A percentile compares a stretch with the other conserved stretches of the same genome.
Conservation (phyloP, 495 filamentous ascomycete species). For the Penicillium silybi region DNA sequence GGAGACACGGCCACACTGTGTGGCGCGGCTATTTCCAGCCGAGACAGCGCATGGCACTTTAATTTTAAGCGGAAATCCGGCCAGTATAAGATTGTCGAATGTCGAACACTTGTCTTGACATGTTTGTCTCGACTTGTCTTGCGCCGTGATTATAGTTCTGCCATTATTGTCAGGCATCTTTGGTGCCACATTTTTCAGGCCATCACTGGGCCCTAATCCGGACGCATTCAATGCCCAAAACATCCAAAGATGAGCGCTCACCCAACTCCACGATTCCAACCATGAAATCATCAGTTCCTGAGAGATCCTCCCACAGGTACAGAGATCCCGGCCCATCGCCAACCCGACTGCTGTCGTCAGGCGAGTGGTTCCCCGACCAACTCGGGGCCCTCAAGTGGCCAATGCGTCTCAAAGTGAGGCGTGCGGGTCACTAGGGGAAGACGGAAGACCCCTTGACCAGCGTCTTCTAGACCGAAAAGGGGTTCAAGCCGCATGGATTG, state of each 20-base stretch:
- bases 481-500: background rate
- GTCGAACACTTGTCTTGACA: too few relatives aligned
- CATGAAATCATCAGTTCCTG: background rate
- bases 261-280: background rate
- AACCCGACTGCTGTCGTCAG: constrained; percentile 9
- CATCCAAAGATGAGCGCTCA: background rate
- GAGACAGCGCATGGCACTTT: background rate
- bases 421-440: constrained; percentile 2
- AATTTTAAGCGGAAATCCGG: background rate
- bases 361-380: constrained; percentile 17
- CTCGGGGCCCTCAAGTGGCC: constrained; percentile 18
- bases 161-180: background rate
- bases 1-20: background rate
- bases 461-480: background rate
- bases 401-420: constrained; percentile 23
- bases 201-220: background rate
- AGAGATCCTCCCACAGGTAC: background rate
- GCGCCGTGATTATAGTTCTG: background rate
- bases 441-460: background rate
- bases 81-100: background rate
- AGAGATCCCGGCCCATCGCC: constrained; percentile 4
- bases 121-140: too few relatives aligned
- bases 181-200: background rate
- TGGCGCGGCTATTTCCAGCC: background rate
- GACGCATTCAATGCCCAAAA: background rate